Percentiles rank a stretch among this genome's conserved stretches.
Conservation (phyloP, 2,329 filamentous ascomycete species). For the Penicillium sp. region DNA sequence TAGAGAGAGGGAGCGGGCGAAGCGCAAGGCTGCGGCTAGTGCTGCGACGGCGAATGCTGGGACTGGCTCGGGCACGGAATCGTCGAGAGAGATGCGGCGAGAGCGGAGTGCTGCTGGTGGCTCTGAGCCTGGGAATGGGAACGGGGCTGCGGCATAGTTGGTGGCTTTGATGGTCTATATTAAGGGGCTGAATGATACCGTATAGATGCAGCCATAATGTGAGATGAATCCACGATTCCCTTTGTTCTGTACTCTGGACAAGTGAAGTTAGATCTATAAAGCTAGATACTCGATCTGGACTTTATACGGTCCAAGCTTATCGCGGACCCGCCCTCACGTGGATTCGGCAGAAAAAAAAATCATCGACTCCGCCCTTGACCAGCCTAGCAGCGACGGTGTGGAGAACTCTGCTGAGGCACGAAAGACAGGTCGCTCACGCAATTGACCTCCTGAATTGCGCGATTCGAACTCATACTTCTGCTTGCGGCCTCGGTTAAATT, state of each 20-base stretch:
- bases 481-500: neutral
- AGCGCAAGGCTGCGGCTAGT: conserved; percentile 35
- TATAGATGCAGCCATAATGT: conserved; percentile 17
- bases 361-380: conserved; percentile 22
- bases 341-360: conserved; percentile 31
- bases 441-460: neutral
- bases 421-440: neutral
- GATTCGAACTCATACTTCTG: too few species aligned
- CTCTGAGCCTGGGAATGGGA: conserved; percentile 13
- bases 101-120: conserved; percentile 33
- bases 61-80: conserved; percentile 28
- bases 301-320: conserved; percentile 4
- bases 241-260: neutral
- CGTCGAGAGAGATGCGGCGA: conserved; percentile 32
- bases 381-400: neutral
- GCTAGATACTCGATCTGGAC: neutral
- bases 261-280: neutral
- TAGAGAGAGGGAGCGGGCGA: conserved; percentile 32
- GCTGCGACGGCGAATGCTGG: conserved; percentile 20
- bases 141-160: conserved; percentile 10
- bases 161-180: neutral
- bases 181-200: neutral
- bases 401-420: conserved; percentile 1
- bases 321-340: conserved; percentile 18
- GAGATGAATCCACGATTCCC: conserved; percentile 21